phyloP scores from a whole-genome alignment of 2,329 filamentous ascomycete species.

The Sporothrix protearum region DNA sequence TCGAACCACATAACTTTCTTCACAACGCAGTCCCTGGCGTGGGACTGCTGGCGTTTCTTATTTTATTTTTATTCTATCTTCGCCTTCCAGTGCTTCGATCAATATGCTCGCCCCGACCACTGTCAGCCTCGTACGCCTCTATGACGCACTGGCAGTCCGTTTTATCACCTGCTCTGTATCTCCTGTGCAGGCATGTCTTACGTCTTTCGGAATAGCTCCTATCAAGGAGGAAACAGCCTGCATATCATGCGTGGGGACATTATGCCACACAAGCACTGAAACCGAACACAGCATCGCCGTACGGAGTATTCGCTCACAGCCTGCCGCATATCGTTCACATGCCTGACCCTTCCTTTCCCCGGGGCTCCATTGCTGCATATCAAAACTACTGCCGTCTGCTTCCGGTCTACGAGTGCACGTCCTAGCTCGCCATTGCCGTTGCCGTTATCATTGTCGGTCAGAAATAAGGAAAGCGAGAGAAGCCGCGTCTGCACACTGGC shows the following conservation, averaged over 20 bases:
- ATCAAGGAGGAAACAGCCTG: neutral
- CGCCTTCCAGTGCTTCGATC: neutral
- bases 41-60: constrained; percentile 11
- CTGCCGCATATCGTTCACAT: neutral
- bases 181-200: neutral
- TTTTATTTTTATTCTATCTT: neutral
- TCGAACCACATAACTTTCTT: neutral
- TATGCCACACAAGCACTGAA: neutral
- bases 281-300: neutral
- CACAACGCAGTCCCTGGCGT: constrained; percentile 6
- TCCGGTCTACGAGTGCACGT: neutral
- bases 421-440: neutral
- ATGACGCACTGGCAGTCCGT: neutral
- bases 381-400: neutral
- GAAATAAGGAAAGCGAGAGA: neutral
- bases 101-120: neutral
- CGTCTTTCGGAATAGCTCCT: neutral
- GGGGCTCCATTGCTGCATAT: neutral
- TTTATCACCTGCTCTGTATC: neutral
- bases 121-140: neutral
- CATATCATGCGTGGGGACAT: neutral
- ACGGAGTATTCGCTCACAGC: neutral
- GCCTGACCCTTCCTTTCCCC: neutral
- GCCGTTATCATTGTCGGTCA: neutral
- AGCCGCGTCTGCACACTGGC: neutral